phyloP scores from a whole-genome alignment of 2,329 filamentous ascomycete genomes.

The Phyllosticta ampelicida region DNA sequence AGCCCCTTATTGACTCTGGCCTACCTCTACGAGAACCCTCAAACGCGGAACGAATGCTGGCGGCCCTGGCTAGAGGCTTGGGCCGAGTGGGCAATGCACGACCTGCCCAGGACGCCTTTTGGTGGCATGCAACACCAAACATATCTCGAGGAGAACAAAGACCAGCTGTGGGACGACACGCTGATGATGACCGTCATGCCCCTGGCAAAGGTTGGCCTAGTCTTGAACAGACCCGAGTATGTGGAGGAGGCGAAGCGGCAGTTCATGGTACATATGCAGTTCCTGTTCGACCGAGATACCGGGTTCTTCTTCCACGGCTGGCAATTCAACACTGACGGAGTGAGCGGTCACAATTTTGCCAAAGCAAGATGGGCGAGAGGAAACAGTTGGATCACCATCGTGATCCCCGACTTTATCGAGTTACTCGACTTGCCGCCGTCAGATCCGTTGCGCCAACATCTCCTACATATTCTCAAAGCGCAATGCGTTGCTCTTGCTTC shows the following conservation, averaged over 20 bases:
- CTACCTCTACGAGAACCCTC: conserved; percentile 58
- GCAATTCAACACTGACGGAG: conserved; percentile 50
- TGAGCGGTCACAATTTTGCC: conserved; percentile 47
- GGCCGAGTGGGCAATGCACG: conserved; percentile 76
- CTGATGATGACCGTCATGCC: conserved; percentile 82
- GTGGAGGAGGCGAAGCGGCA: conserved; percentile 68
- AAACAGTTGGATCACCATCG: conserved; percentile 70
- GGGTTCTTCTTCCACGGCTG: conserved; percentile 76
- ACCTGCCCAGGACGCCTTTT: conserved; percentile 58
- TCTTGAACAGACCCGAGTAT: conserved; percentile 60
- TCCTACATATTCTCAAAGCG: conserved; percentile 54
- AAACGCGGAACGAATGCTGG: conserved; percentile 54
- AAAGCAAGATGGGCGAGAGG: conserved; percentile 47
- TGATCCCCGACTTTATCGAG: conserved; percentile 73
- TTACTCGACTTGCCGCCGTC: conserved; percentile 49
- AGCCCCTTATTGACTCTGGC: conserved; percentile 65
- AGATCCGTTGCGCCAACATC: conserved; percentile 51
- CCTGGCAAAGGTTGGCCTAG: conserved; percentile 65
- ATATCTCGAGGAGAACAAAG: conserved; percentile 57
- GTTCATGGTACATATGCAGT: conserved; percentile 68
- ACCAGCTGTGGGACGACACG: conserved; percentile 77
- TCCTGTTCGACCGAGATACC: conserved; percentile 60
- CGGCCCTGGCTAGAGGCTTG: conserved; percentile 69
- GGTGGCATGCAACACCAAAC: conserved; percentile 69
- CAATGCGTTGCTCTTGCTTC: conserved; percentile 55